A percentile compares a stretch with the other conserved stretches of the same genome.
These are phyloP conservation scores for Rosa lucieae DNA, from an alignment of 306 rosid genomes.

Conservation along the genomic window DNA sequence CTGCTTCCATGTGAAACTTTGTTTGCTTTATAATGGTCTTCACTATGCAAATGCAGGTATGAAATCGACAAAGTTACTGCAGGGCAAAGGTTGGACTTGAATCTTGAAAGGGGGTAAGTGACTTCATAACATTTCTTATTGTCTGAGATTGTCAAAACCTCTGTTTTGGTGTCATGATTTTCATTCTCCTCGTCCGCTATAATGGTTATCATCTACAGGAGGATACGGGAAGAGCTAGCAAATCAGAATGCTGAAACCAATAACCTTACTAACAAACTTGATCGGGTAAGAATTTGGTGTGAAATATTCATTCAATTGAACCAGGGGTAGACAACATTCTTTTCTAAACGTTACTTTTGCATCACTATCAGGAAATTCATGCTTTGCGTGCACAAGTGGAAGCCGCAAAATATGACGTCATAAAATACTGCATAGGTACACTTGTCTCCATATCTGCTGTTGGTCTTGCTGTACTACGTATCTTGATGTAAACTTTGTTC, in stretches of 20 bases:
- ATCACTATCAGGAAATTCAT: constrained; percentile 71
- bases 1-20: constrained; percentile 8
- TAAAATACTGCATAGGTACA: constrained; percentile 95
- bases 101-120: constrained; percentile 89
- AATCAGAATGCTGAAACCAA: constrained; percentile 85
- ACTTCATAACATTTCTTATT: background rate
- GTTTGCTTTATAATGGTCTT: constrained; percentile 20
- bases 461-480: constrained; percentile 88
- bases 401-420: constrained; percentile 96
- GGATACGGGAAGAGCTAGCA: constrained; percentile 84
- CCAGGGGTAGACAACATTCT: background rate
- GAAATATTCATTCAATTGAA: background rate
- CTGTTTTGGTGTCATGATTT: constrained; percentile 4
- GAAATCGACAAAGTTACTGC: constrained; percentile 95
- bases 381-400: constrained; percentile 84
- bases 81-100: constrained; percentile 92
- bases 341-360: background rate
- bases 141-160: constrained; percentile 12
- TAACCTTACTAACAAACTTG: constrained; percentile 87
- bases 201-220: constrained; percentile 50
- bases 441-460: constrained; percentile 95
- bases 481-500: constrained; percentile 56
- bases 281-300: constrained; percentile 55
- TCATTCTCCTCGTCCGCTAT: background rate
- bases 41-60: constrained; percentile 50